A percentile compares a stretch with the other conserved stretches of the same genome.
Conservation (phyloP, 768 basidiomycete genomes). For the Mycena venus region DNA sequence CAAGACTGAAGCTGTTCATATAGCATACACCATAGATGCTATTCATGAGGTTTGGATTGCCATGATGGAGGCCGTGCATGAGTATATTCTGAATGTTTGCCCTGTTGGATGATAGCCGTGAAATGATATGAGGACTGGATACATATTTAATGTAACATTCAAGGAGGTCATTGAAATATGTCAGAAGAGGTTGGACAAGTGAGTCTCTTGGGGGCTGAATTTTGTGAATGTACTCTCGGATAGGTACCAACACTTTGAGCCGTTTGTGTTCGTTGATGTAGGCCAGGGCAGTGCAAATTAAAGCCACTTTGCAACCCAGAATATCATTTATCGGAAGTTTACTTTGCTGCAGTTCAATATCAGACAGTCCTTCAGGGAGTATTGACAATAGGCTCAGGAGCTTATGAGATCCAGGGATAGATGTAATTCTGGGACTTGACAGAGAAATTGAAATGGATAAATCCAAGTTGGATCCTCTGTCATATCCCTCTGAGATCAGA, state of each 20-base stretch:
- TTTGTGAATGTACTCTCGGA: too few species aligned
- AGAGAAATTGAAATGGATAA: neutral
- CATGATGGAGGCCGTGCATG: neutral
- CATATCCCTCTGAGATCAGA: neutral
- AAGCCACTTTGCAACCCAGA: too few species aligned
- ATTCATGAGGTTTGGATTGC: neutral
- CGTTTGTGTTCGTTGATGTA: neutral
- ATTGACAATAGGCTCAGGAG: too few species aligned
- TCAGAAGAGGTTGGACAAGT: neutral
- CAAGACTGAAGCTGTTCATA: neutral
- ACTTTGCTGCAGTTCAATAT: neutral
- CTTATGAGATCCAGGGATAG: neutral
- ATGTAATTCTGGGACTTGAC: neutral
- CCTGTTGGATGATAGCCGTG: neutral
- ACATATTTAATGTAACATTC: too few species aligned
- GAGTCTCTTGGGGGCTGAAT: neutral
- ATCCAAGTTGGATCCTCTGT: neutral
- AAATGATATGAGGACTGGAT: neutral
- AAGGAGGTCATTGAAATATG: neutral
- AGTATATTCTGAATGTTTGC: neutral
- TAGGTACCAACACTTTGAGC: too few species aligned
- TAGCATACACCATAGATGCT: neutral
- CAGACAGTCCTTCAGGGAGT: neutral
- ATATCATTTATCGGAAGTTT: neutral
- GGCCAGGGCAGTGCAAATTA: neutral